Percentiles rank a stretch among this genome's conserved stretches.
These are phyloP conservation scores for Fallopia convolvulus DNA, from an alignment of 148 eudicot species.

Conservation along the genomic window DNA sequence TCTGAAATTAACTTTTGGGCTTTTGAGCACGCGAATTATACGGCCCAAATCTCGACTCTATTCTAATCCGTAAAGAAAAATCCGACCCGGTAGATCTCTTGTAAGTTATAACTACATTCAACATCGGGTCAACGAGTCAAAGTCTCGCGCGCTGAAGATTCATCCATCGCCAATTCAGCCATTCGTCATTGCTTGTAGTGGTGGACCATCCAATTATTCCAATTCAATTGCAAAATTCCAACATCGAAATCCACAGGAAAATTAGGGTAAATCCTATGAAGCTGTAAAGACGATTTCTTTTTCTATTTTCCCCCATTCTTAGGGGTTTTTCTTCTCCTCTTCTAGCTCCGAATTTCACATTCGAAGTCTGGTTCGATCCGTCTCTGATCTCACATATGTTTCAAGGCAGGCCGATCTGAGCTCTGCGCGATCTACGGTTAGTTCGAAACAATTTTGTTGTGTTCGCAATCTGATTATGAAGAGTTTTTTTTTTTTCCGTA, in stretches of 20 bases:
- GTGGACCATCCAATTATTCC: neutral
- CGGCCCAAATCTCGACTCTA: no score
- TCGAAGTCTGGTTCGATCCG: neutral
- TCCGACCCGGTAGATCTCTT: neutral
- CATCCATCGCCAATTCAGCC: neutral
- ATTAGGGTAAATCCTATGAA: neutral
- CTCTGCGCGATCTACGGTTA: neutral
- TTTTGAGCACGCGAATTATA: neutral
- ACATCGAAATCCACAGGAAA: neutral
- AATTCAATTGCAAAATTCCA: conserved; percentile 1
- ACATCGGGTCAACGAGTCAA: neutral
- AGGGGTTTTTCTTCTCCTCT: neutral
- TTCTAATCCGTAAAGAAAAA: neutral
- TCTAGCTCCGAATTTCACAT: neutral
- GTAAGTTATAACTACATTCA: neutral
- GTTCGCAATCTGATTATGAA: neutral
- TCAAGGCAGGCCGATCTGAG: neutral
- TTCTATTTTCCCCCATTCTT: neutral
- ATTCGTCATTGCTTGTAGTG: neutral
- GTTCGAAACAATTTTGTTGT: neutral
- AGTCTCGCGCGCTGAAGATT: neutral
- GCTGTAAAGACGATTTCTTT: neutral
- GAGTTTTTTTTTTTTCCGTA: neutral
- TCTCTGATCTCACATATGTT: neutral
- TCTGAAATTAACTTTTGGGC: neutral